Percentiles rank a stretch among this genome's conserved stretches.
Evolutionary conservation across 2,329 filamentous ascomycete species (phyloP).

Genomic region (Fusarium agapanthi): DNA sequence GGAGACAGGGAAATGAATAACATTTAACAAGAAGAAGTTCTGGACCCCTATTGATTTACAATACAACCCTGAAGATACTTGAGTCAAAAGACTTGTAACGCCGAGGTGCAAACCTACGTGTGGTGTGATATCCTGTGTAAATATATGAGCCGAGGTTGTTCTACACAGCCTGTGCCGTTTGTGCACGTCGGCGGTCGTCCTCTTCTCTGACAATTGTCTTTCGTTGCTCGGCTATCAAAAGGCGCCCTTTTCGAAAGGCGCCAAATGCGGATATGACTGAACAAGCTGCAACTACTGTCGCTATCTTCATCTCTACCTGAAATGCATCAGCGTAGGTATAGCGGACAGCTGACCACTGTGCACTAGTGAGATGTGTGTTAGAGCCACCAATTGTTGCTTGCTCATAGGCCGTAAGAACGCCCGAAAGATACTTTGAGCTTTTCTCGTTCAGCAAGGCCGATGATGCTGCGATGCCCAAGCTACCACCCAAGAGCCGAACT

Average conservation of each 20-base stretch:
- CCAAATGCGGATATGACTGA: conserved; percentile 53
- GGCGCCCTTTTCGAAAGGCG: conserved; percentile 47
- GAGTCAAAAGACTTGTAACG: neutral
- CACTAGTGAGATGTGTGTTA: conserved; percentile 34
- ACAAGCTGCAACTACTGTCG: conserved; percentile 51
- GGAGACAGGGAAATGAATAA: neutral
- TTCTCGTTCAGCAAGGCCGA: conserved; percentile 55
- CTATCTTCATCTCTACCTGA: conserved; percentile 57
- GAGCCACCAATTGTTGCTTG: conserved; percentile 40
- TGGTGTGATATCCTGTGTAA: neutral
- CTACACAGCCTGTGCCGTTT: neutral
- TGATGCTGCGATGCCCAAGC: conserved; percentile 62
- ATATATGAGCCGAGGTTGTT: neutral
- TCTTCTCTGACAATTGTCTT: conserved; percentile 29
- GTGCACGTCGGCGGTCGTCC: conserved; percentile 18
- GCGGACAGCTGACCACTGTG: conserved; percentile 47
- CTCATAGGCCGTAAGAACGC: conserved; percentile 42
- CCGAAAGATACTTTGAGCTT: conserved; percentile 41
- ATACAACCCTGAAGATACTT: neutral
- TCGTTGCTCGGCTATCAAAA: conserved; percentile 31
- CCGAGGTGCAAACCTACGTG: neutral
- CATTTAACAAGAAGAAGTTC: neutral
- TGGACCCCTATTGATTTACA: neutral
- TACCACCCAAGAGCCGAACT: conserved; percentile 61
- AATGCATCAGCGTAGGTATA: conserved; percentile 56